Base-by-base conservation (phyloP, 768 basidiomycete genomes). In the Tulasnella sp. region DNA sequence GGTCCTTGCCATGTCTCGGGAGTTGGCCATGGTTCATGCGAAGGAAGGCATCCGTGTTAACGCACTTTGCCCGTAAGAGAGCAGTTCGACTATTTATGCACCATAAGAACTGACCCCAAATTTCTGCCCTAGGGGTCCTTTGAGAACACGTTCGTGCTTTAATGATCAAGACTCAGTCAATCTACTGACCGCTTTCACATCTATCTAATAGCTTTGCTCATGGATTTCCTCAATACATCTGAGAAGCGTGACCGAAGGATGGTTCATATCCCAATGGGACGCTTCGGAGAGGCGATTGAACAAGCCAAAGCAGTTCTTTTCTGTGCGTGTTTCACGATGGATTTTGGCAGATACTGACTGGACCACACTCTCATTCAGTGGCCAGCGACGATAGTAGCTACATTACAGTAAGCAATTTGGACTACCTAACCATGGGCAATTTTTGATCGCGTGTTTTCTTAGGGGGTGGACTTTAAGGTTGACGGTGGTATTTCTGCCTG, bases 1-100 rank as follows among this genome's bases (percentile, higher is more conserved):
- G 30, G 96, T 98, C n/a, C 82, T 99, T 48, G 89, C 96, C 3
- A 93, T 99, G 92, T 94, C 92, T 15, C 83, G 96, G 41, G 96
- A 99, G 69, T 78, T 98, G 30, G 96, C 96, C 0, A 93, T 97
- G 82, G 88, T 98, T 0, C 96, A 99, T 71, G 96, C 96, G 45
- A 79, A 86, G 62, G 96, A 99, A 75, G 94, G 94, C 50, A 97
- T 99, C 67, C 84, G 96, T 27, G 65, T 97, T 71, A 99, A 99
- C 73, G 83, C 92, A 10, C 80, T 99, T 60, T 97, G 93, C 80
- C 96, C 93, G 87, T 92, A 72, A 68, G 88, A 76, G n/a, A n/a
- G n/a, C n/a, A n/a, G n/a, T 4, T n/a, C 44, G 27, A 38, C 58
- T 24, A 31, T n/a, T 21, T 3, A n/a, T 17, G 25, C 8, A n/a